Percentiles rank a stretch among this genome's conserved stretches.
These are phyloP conservation scores for Linderniella brevidens DNA, from an alignment of 257 asterid genomes.

Conservation along the genomic window DNA sequence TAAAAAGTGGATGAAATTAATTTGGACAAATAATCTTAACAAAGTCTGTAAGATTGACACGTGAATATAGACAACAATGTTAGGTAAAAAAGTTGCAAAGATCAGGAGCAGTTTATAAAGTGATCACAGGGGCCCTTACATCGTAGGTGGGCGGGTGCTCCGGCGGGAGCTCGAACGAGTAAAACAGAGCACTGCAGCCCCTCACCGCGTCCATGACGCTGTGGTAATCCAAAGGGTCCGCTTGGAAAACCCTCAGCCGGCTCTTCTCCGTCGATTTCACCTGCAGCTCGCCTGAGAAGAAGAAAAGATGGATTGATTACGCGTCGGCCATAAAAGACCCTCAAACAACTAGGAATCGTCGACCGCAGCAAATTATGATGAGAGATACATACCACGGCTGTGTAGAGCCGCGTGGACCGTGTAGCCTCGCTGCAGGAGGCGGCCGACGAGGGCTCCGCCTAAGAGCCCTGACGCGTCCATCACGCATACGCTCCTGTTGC, in stretches of 20 bases:
- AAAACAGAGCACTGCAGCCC: slow-evolving; percentile 73
- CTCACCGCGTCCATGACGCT: slow-evolving; percentile 73
- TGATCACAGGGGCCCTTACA: slow-evolving; percentile 50
- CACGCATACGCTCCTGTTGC: slow-evolving; percentile 39
- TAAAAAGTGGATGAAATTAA: too few relatives aligned
- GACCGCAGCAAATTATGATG: background rate
- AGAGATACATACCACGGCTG: slow-evolving; percentile 23
- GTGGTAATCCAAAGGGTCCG: slow-evolving; percentile 86
- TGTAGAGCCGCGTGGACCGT: slow-evolving; percentile 80
- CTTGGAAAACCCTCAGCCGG: slow-evolving; percentile 43
- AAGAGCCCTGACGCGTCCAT: slow-evolving; percentile 79
- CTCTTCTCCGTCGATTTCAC: slow-evolving; percentile 20
- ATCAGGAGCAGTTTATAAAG: too few relatives aligned
- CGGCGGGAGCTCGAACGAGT: slow-evolving; percentile 68
- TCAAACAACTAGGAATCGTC: background rate
- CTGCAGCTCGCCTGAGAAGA: slow-evolving; percentile 36
- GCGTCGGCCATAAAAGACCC: background rate
- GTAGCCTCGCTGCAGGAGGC: slow-evolving; percentile 62
- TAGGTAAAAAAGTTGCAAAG: too few relatives aligned
- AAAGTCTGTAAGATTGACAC: too few relatives aligned
- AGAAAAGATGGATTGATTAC: background rate
- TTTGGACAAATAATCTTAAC: too few relatives aligned
- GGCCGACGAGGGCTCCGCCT: slow-evolving; percentile 59
- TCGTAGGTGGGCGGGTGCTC: slow-evolving; percentile 68
- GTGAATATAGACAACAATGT: too few relatives aligned